phyloP scores from a whole-genome alignment of 345 rosid species.

The Sapria himalayana region DNA sequence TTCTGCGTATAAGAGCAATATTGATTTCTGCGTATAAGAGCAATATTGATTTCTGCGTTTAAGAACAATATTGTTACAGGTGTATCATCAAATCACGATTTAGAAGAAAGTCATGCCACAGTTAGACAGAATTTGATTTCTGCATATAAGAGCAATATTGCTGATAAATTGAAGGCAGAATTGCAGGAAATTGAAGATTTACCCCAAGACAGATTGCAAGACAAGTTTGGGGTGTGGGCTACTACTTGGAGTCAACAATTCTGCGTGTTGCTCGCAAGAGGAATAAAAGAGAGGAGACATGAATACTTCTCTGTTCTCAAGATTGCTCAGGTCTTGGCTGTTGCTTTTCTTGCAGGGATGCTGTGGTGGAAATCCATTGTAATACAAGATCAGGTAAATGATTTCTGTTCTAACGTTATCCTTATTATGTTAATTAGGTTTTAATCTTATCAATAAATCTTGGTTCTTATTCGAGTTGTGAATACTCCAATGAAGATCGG shows the following conservation, averaged over 20 bases:
- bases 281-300: conserved; percentile 29
- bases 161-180: conserved; percentile 16
- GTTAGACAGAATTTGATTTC: conserved; percentile 18
- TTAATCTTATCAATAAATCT: too few species aligned
- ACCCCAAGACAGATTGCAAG: conserved; percentile 5
- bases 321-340: conserved; percentile 16
- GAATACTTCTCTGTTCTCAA: conserved; percentile 20
- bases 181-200: conserved; percentile 9
- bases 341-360: conserved; percentile 18
- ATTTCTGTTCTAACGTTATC: neutral
- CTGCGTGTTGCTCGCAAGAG: conserved; percentile 18
- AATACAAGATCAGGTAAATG: conserved; percentile 59
- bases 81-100: conserved; percentile 13
- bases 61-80: conserved; percentile 15
- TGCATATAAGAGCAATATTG: conserved; percentile 18
- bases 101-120: conserved; percentile 11
- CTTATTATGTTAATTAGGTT: too few species aligned
- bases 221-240: conserved; percentile 14
- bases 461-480: too few species aligned
- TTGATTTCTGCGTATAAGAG: too few species aligned
- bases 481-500: conserved; percentile 79
- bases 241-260: conserved; percentile 50
- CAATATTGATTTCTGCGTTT: too few species aligned
- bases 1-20: too few species aligned
- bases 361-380: conserved; percentile 31